Conservation (phyloP, 768 basidiomycete genomes). For the Boletus bicolor region DNA sequence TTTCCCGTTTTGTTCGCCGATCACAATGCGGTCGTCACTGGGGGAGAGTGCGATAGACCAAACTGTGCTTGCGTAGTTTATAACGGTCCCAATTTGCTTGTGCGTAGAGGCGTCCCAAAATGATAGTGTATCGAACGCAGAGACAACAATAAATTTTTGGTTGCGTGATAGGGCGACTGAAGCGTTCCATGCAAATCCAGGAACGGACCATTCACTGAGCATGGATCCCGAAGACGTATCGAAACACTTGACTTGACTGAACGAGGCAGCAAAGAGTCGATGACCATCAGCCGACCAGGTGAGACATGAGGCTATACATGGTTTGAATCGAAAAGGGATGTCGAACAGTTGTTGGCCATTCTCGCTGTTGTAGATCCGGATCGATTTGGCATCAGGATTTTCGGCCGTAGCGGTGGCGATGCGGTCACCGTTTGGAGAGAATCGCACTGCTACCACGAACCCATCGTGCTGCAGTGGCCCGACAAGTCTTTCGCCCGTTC, state of each 20-base stretch:
- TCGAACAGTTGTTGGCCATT: not conserved
- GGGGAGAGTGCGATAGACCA: not conserved
- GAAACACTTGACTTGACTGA: too few relatives aligned
- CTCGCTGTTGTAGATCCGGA: slow-evolving; percentile 2
- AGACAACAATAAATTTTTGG: not conserved
- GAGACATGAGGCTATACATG: not conserved
- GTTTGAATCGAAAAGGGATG: not conserved
- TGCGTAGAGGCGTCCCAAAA: slow-evolving; percentile 1
- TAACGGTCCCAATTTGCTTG: not conserved
- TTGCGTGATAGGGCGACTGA: not conserved
- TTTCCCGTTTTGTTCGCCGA: not conserved
- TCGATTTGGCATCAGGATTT: not conserved
- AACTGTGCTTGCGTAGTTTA: not conserved
- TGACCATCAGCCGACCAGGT: too few relatives aligned
- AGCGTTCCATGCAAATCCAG: fast-evolving
- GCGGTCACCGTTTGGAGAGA: slow-evolving; percentile 6
- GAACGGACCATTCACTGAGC: not conserved
- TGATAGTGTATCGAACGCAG: fast-evolving
- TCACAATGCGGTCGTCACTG: not conserved
- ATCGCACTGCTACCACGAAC: not conserved
- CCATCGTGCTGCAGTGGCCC: not conserved
- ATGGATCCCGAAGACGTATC: too few relatives aligned
- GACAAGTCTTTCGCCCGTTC: not conserved
- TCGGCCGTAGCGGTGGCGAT: not conserved
- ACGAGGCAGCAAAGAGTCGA: too few relatives aligned